Base-by-base conservation (phyloP, 768 basidiomycete genomes). In the Galerina sulciceps region DNA sequence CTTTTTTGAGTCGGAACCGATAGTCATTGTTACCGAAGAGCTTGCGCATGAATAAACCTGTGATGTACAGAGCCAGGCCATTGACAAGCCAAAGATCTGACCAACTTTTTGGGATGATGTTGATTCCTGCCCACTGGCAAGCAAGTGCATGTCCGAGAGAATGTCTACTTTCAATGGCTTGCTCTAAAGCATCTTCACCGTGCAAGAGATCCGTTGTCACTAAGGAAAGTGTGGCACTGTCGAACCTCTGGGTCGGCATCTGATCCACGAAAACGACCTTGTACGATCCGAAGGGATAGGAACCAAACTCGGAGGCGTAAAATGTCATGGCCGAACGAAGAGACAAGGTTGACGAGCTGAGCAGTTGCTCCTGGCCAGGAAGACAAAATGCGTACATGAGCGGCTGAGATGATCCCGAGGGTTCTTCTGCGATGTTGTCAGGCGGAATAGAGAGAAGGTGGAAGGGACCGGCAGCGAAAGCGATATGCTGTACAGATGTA, bases 31-130 rank as follows among this genome's bases (percentile, higher is more conserved):
- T 97, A 38, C 97, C 97, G 56, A 98, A 80, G 13, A 95, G 77
- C 73, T 90, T 91, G 57, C 89, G 85, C 66, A 96, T 76, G 77
- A 93, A 98, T 41, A 95, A 81, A 10, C 90, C 90, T 5, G 92
- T 90, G 69, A 99, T 90, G 69, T 98, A 95, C 14, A 95, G 80
- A 9, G 93, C 90, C 45, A 99, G 78, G 1, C 96, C 97, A 67
- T 96, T 94, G 57, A 96, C 88, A n/a, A 99, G 85, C 97, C 97
- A 99, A 22, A 88, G 85, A 73, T 99, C 97, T 11, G 94, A 90
- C 85, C 93, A 93, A 26, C 88, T 84, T 76, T 94, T 94, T 52
- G 90, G 95, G 57, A 94, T 88, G 67, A 99, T 94, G 73, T 98
- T 96, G 73, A 99, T 87, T 23, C 97, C 96, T 55, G 93, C 82